These are phyloP conservation scores for Phytopythium sindhum DNA, from an alignment of 352 stramenopile species.

Conservation along the genomic window DNA sequence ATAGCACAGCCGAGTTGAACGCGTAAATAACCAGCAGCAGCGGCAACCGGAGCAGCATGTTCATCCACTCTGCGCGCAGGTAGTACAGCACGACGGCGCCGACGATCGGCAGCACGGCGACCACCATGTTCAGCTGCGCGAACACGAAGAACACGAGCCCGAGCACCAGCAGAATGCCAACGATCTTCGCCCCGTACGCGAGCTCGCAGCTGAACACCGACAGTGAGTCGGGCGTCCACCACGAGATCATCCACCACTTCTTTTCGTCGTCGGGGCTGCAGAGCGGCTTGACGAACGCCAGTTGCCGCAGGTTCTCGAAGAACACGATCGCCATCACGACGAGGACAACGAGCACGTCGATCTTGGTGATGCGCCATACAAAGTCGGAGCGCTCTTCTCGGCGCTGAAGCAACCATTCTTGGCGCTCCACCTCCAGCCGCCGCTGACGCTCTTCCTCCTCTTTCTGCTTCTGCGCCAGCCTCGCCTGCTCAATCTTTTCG, in stretches of 20 bases:
- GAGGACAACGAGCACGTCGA: slow-evolving; percentile 68
- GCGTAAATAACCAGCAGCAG: slow-evolving; percentile 65
- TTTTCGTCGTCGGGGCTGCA: slow-evolving; percentile 44
- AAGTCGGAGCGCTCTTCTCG: slow-evolving; percentile 33
- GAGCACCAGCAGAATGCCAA: slow-evolving; percentile 38
- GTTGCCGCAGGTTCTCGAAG: slow-evolving; percentile 61
- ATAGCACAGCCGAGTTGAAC: slow-evolving; percentile 64
- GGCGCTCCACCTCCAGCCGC: slow-evolving; percentile 26
- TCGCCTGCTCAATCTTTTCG: slow-evolving; percentile 61
- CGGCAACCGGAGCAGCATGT: slow-evolving; percentile 73
- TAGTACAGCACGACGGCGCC: slow-evolving; percentile 52
- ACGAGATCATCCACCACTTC: slow-evolving; percentile 51
- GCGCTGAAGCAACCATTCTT: slow-evolving; percentile 31
- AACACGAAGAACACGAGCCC: slow-evolving; percentile 50
- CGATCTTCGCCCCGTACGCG: slow-evolving; percentile 66
- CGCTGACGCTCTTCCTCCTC: slow-evolving; percentile 42
- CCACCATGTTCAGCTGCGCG: slow-evolving; percentile 61
- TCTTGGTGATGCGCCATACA: slow-evolving; percentile 64
- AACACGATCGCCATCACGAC: slow-evolving; percentile 76
- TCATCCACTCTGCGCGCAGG: slow-evolving; percentile 72
- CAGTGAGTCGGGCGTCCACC: slow-evolving; percentile 52
- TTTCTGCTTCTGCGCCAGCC: slow-evolving; percentile 41
- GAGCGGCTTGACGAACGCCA: slow-evolving; percentile 57
- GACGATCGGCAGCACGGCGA: slow-evolving; percentile 45
- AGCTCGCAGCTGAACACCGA: slow-evolving; percentile 67